Evolutionary conservation across 2,329 filamentous ascomycete species (phyloP), one percentile per base, ranked within the genome.

Genomic region (Phialophora tarda): DNA sequence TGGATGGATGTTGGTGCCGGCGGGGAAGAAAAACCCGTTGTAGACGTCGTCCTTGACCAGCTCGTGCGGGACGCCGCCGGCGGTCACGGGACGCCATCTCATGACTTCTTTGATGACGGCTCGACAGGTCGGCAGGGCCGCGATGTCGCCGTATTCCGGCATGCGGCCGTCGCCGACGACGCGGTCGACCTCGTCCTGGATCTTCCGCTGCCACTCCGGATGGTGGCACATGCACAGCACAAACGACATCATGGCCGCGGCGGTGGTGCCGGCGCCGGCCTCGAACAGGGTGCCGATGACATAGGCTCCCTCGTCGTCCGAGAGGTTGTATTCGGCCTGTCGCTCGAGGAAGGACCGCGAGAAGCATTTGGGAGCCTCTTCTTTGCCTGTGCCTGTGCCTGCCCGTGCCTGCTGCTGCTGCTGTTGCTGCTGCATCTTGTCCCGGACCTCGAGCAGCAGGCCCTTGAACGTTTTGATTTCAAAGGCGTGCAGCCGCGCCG

Each of bases 21-120:
- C 83, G 6, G 78, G 76, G 41, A 84, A 80, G 72, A 81, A 81
- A 64, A 78, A 82, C 5, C 81, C 81, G 23, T 77, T 38, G 38
- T 72, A 71, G 1, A 66, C 56, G 34, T 71, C 70, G 24, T 71
- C 70, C 50, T 65, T 63, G 62, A 60, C 64, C 32, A 70, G n/a
- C 47, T 64, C 38, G 54, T 72, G 71, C 23, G 71, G 71, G 2
- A 72, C 58, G 2, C 71, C 71, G 14, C 71, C 70, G 0, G 71
- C 68, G 14, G 69, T 71, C 7, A 71, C 70, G 4, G 81, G 81
- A 4, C 80, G 78, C 81, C 80, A 82, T 48, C 80, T 75, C 50
- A 81, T 73, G 2, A 73, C 75, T 73, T 82, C 80, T 73, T 82
- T 79, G 30, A 74, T 74, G 0, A 79, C 71, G 26, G 79, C 79